Evolutionary conservation across 2,329 filamentous ascomycete species (phyloP), one percentile per base, ranked within the genome.

Genomic region (Aspergillus novoparasiticus): DNA sequence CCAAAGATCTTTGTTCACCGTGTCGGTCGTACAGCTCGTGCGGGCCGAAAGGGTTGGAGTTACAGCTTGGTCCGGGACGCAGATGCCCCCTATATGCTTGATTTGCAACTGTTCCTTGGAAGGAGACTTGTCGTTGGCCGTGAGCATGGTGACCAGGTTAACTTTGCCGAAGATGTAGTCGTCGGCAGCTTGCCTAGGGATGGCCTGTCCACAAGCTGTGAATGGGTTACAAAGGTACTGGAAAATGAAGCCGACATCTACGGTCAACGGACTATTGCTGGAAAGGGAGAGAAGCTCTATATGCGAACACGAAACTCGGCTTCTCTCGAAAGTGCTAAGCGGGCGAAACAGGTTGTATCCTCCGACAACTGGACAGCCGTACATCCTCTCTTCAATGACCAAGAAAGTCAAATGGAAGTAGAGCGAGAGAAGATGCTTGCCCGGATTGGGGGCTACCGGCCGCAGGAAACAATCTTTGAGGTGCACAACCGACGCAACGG

Each of bases 1-100:
- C 93, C 95, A 23, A 99, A 99, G 80, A 89, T 99, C 48, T 99
- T 96, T 72, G 91, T 99, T 32, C 95, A 99, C 79, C 90, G 95
- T 75, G 95, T 99, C 54, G 95, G 95, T 72, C 90, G 95, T 80
- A 99, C 96, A 30, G 96, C 95, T 46, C 89, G 95, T 86, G 96
- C 96, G 51, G 95, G 94, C 16, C 90, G 93, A 71, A 88, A 90
- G 68, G 95, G 95, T 66, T 98, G 95, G 95, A 91, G 90, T 80
- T 99, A 97, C 80, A 97, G 92, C 81, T 84, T 99, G 26, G 89
- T 98, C 30, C 87, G 92, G 62, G 92, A 96, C 68, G 87, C 90
- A 1, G 95, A 99, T 78, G 89, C 92, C 6, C 94, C 95, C 0
- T 99, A 99, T 75, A 84, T 99, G 4, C 82, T 99, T 6, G 95